A percentile compares a stretch with the other conserved stretches of the same genome.
Evolutionary conservation across 441 rosid genomes (phyloP).

Genomic region (Corymbia citriodora): DNA sequence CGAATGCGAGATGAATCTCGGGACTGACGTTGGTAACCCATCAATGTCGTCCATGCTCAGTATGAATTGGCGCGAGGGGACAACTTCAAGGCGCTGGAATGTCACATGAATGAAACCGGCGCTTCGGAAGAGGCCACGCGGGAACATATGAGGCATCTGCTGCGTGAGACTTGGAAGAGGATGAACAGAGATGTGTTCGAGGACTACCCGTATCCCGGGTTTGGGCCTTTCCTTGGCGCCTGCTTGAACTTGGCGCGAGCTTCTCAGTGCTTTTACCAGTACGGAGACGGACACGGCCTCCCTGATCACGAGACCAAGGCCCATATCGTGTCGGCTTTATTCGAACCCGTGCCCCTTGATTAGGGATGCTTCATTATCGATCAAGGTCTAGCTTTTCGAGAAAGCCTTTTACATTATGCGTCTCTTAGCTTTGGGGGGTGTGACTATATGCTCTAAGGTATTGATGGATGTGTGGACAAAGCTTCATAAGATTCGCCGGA

Average conservation of each 20-base stretch:
- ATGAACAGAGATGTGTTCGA: background rate
- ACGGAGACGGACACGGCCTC: background rate
- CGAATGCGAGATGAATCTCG: background rate
- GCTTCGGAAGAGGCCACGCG: background rate
- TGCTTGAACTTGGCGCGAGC: background rate
- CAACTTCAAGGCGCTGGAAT: background rate
- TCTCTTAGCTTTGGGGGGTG: too few species aligned
- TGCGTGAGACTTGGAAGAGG: background rate
- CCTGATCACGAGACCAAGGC: background rate
- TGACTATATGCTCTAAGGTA: background rate
- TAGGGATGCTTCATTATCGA: background rate
- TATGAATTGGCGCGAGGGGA: background rate
- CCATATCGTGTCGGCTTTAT: background rate
- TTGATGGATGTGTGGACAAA: background rate
- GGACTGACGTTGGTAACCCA: background rate
- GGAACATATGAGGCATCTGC: background rate
- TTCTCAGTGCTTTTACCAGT: background rate
- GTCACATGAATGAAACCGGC: background rate
- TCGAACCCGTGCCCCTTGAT: background rate
- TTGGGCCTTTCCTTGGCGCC: background rate
- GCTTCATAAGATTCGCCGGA: background rate
- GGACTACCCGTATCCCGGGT: background rate
- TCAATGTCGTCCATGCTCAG: background rate
- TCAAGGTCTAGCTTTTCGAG: background rate
- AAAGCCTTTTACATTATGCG: too few species aligned